Base-by-base conservation (phyloP, 371 early-diverging fungal genomes). In the Haplosporangium sp. region DNA sequence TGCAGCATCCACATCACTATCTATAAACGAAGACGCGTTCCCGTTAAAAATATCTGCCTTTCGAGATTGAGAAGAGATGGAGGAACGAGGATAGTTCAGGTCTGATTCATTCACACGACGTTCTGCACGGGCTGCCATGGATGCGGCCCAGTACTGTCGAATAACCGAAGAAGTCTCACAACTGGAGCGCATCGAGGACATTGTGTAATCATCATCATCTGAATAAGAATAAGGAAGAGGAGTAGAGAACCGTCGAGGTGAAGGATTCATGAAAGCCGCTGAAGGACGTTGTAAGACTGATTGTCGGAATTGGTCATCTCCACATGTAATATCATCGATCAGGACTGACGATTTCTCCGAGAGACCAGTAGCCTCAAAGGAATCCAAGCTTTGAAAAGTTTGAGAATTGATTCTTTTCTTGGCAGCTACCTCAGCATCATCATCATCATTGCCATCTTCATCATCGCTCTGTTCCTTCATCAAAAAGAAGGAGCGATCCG, bases 121-220 rank as follows among this genome's bases (percentile, higher is more conserved):
- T 45, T 72, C 73, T 15, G 78, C 55, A 2, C 78, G 73, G 4
- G 73, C 78, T 11, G 67, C 60, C 66, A 65, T 72, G 34, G 72
- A 72, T 34, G 77, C 77, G 3, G 65, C 77, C 77, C 77, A 77
- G 63, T 77, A 77, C 50, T 69, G 35, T 15, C 69, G 65, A 13
- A 77, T 63, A 0, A 77, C 77, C 1, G 78, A 69, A 2, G 78
- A 78, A 3, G 69, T 59, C 35, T 77, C 77, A 6, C 53, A 71
- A 34, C 66, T 74, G 20, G 69, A 69, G 0, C 65, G 61, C 62
- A 62, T 65, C 37, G 67, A 66, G n/a, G 75, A 75, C 65, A 64
- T 64, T 0, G 69, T 65, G 42, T 47, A 75, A 15, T 69, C 65
- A 4, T 65, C 65, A 4, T 65, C 71, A 8, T 70, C 65, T 6